phyloP scores from a whole-genome alignment of 352 stramenopile genomes.

The Phytophthora pistaciae region DNA sequence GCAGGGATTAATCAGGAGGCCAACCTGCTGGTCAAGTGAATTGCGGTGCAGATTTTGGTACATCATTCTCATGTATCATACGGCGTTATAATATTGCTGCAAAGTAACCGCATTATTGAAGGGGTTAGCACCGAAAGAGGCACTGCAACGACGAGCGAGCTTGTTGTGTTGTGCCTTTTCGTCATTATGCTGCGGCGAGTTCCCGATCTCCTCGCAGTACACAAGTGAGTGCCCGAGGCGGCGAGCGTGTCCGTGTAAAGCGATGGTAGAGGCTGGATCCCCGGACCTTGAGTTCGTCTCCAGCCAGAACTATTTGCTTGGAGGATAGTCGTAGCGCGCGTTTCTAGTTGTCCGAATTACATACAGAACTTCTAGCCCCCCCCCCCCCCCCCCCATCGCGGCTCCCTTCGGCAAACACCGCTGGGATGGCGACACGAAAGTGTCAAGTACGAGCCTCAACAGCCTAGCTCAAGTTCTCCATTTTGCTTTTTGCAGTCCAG shows the following conservation, averaged over 20 bases:
- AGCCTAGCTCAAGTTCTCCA: constrained; percentile 13
- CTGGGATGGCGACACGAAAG: constrained; percentile 13
- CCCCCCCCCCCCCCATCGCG: constrained; percentile 19
- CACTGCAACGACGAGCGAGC: background rate
- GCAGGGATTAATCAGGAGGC: background rate
- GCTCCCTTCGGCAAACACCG: constrained; percentile 18
- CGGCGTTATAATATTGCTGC: background rate
- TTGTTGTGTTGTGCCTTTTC: background rate
- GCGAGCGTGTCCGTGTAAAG: constrained; percentile 25
- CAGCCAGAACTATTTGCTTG: constrained; percentile 12
- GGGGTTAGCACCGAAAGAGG: constrained; percentile 4
- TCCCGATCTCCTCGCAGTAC: constrained; percentile 5
- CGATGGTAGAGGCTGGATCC: constrained; percentile 23
- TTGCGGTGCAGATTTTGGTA: background rate
- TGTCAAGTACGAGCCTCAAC: constrained; percentile 5
- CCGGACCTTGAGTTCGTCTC: constrained; percentile 7
- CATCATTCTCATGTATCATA: too few relatives aligned
- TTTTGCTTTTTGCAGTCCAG: constrained; percentile 27
- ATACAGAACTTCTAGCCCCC: constrained; percentile 34
- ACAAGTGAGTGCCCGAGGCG: constrained; percentile 2
- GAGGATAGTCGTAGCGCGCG: constrained; percentile 36
- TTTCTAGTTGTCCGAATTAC: constrained; percentile 44
- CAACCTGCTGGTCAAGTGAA: background rate
- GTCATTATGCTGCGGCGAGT: constrained; percentile 9
- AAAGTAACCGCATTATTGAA: constrained; percentile 4